These are phyloP conservation scores for Hypoxylon sp. DNA, from an alignment of 2,329 filamentous ascomycete species.

Conservation along the genomic window DNA sequence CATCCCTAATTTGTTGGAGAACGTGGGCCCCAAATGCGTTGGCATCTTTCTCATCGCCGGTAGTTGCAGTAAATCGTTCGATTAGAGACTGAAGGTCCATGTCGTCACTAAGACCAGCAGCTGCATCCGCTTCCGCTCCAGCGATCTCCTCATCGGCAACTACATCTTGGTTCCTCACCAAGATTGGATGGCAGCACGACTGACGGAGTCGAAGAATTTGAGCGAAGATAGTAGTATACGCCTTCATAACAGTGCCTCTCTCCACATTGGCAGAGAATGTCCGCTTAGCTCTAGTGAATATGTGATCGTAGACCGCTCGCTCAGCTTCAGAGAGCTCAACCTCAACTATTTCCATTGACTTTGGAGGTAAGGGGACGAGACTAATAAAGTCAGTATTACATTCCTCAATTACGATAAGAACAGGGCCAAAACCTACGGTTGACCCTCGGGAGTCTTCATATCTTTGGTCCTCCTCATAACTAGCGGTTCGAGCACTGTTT, in stretches of 20 bases:
- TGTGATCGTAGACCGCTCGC: constrained; percentile 91
- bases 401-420: neutral
- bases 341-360: constrained; percentile 86
- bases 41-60: constrained; percentile 71
- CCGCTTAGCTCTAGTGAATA: constrained; percentile 84
- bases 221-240: constrained; percentile 96
- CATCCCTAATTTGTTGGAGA: constrained; percentile 89
- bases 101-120: constrained; percentile 87
- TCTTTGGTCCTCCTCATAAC: constrained; percentile 96
- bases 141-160: constrained; percentile 91
- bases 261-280: constrained; percentile 90
- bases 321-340: constrained; percentile 88
- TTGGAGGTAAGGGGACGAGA: constrained; percentile 84
- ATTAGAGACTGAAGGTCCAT: constrained; percentile 95
- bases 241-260: constrained; percentile 92
- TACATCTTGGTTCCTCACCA: constrained; percentile 87
- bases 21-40: constrained; percentile 88
- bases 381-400: constrained; percentile 45
- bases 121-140: constrained; percentile 80
- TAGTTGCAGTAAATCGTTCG: constrained; percentile 81
- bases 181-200: constrained; percentile 90
- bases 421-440: constrained; percentile 54
- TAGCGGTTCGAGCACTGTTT: constrained; percentile 95
- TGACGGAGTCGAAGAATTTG: constrained; percentile 94
- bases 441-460: constrained; percentile 93